Evolutionary conservation across 2,329 filamentous ascomycete genomes (phyloP).

Genomic region (Coleophoma eucalyptorum): DNA sequence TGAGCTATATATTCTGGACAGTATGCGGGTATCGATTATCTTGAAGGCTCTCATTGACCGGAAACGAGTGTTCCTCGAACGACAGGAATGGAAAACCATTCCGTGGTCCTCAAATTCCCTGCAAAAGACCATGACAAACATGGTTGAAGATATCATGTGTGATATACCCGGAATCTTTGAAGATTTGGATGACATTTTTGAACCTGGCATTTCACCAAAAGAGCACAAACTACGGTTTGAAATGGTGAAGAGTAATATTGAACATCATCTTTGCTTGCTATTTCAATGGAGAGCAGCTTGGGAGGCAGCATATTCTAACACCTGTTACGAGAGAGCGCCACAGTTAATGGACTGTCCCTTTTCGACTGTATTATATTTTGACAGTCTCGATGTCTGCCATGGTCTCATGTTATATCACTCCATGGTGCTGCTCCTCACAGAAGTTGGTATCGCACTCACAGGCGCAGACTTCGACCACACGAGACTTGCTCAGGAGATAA

Average conservation of each 20-base stretch:
- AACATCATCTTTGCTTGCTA: background rate
- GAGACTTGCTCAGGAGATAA: background rate
- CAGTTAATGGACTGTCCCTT: background rate
- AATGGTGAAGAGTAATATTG: background rate
- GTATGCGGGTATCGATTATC: slow-evolving; percentile 1
- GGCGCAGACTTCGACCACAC: background rate
- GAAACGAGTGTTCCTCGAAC: slow-evolving; percentile 7
- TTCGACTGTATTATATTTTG: background rate
- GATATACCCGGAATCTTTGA: slow-evolving; percentile 7
- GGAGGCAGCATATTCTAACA: background rate
- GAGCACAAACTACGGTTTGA: background rate
- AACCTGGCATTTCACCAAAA: background rate
- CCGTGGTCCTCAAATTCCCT: slow-evolving; percentile 4
- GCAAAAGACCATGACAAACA: background rate
- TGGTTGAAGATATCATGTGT: slow-evolving; percentile 6
- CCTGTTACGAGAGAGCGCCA: background rate
- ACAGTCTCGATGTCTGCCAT: background rate
- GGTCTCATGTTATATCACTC: slow-evolving; percentile 4
- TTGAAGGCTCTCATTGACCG: background rate
- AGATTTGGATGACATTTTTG: background rate
- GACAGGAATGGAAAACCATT: slow-evolving; percentile 5
- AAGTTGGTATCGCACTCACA: background rate
- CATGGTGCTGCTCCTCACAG: slow-evolving; percentile 1
- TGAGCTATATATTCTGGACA: slow-evolving; percentile 2
- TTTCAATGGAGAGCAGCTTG: slow-evolving; percentile 3